Percentiles rank a stretch among this genome's conserved stretches.
phyloP scores from a whole-genome alignment of 2,329 filamentous ascomycete genomes.

The Dactylonectria macrodidyma region DNA sequence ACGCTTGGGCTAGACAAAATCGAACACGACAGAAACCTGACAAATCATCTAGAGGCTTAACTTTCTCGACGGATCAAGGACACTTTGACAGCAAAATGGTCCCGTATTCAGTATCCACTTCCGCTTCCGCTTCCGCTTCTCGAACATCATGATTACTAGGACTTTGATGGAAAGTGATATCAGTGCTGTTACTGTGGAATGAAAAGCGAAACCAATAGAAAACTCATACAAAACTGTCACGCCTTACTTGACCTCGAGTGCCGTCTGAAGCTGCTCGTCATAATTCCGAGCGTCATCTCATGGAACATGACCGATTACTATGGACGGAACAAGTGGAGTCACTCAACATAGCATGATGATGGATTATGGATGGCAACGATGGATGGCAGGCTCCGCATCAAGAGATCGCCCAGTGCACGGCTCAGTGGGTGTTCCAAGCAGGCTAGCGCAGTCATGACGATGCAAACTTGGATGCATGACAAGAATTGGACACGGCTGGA shows the following conservation, averaged over 20 bases:
- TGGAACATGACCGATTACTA: background rate
- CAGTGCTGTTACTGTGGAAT: too few relatives aligned
- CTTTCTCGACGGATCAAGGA: too few relatives aligned
- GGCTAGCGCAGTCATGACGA: background rate
- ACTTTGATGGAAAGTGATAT: too few relatives aligned
- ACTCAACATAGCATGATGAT: background rate
- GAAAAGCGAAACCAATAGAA: too few relatives aligned
- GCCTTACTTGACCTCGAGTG: background rate
- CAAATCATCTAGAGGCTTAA: too few relatives aligned
- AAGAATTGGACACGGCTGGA: background rate
- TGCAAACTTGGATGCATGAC: background rate
- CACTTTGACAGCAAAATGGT: too few relatives aligned
- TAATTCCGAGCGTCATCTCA: background rate
- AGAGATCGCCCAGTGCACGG: background rate
- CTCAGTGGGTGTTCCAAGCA: background rate
- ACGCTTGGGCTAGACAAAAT: too few relatives aligned
- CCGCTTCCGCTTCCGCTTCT: too few relatives aligned
- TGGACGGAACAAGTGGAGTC: background rate
- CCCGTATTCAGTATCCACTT: too few relatives aligned
- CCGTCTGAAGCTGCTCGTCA: background rate
- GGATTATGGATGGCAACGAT: background rate
- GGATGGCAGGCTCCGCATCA: background rate
- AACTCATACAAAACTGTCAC: too few relatives aligned
- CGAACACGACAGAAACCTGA: too few relatives aligned
- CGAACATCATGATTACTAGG: too few relatives aligned